Conservation (phyloP, 31 red algal species). For the Endocladia muricata region DNA sequence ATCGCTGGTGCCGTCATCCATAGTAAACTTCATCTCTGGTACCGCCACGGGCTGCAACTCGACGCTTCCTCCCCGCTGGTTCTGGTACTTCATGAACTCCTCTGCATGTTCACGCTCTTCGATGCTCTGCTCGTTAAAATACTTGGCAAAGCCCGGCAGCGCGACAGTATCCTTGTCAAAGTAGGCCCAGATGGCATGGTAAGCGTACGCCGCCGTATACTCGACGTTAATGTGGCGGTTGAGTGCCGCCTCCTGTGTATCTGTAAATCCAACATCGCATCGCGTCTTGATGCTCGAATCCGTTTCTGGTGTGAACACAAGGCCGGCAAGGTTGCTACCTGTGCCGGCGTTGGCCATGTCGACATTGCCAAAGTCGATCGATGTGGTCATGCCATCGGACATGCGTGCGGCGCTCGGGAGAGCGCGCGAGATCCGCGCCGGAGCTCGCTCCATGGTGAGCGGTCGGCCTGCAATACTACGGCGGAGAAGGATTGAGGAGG, state of each 20-base stretch:
- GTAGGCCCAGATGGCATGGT: slow-evolving; percentile 91
- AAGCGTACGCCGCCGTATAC: slow-evolving; percentile 92
- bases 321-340: slow-evolving; percentile 64
- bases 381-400: slow-evolving; percentile 6
- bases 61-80: slow-evolving; percentile 78
- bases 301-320: slow-evolving; percentile 75
- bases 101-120: slow-evolving; percentile 89
- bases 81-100: slow-evolving; percentile 92
- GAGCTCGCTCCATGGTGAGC: background rate
- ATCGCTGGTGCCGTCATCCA: slow-evolving; percentile 80
- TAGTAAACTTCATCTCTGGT: slow-evolving; percentile 84
- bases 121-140: slow-evolving; percentile 73
- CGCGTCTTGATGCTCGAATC: slow-evolving; percentile 49
- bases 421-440: background rate
- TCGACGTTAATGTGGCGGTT: slow-evolving; percentile 97
- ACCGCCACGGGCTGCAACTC: slow-evolving; percentile 90
- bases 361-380: slow-evolving; percentile 76
- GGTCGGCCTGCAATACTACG: background rate
- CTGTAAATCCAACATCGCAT: slow-evolving; percentile 39
- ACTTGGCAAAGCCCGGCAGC: slow-evolving; percentile 94
- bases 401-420: background rate
- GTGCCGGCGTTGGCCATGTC: slow-evolving; percentile 59
- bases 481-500: background rate
- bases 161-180: slow-evolving; percentile 96
- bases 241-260: slow-evolving; percentile 73